Evolutionary conservation across 495 filamentous ascomycete genomes (phyloP), one percentile per base, ranked within the genome.

Genomic region (Rostrohypoxylon terebratum): DNA sequence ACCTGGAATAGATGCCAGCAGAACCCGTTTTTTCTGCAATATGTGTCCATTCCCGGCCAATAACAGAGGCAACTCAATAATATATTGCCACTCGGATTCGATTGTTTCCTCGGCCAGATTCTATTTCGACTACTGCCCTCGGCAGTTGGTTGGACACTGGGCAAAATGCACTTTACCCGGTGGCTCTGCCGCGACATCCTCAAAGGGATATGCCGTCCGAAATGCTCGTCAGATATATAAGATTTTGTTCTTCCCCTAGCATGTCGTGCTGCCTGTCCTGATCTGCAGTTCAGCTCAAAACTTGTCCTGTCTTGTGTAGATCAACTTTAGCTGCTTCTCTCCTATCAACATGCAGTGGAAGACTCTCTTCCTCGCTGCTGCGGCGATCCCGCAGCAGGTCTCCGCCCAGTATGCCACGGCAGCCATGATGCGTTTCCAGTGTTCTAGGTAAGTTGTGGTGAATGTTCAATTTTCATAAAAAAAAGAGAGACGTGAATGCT

Each of bases 401-500:
- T 65, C 66, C 8, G 71, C 71, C 1, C 71, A 74, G 62, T 74
- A 66, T 69, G 71, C 71, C 48, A 61, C 57, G 33, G 71, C 71
- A 5, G 71, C 71, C 2, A 74, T 74, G 71, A 74, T 74, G 71
- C 57, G 71, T 5, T 74, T 74, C 58, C 71, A 74, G 25, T 74
- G 71, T 11, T 66, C 62, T 21, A 66, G 28, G 71, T 74, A 23
- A 58, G 71, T 59, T 13, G 5, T 34, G 13, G 47, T 54, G 18
- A 8, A 73, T 8, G 20, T 51, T 9, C 18, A 53, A 54, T n/a
- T 48, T 10, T 7, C 14, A 11, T 16, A 1, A 14, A 9, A 14
- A 4, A 53, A 21, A 38, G 11, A 14, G 50, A 7, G 42, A 20
- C 18, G 23, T 23, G 14, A 16, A 38, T 53, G 40, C 62, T 74